Evolutionary conservation across 805 yeast genomes (phyloP), one percentile per base, ranked within the genome.

Genomic region (Saccharomycopsis sp.): DNA sequence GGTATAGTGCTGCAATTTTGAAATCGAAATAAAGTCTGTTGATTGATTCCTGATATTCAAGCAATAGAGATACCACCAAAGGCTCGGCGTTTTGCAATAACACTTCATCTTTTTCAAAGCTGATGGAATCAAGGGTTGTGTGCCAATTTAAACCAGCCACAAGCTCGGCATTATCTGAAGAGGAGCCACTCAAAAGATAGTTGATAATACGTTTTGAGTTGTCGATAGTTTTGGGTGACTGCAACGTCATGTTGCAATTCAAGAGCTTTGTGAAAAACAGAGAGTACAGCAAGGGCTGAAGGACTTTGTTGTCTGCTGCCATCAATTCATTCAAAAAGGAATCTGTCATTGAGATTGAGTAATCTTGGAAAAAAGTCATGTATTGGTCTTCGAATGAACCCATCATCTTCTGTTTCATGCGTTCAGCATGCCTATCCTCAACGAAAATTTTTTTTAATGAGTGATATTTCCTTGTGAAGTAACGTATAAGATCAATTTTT

Each of bases 1-100:
- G 27, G 17, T 43, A 46, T 13, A 46, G 17, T 19, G 35, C 39
- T 8, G 23, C 17, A 7, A 46, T 26, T 21, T 46, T 46, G 16
- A 36, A 26, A 9, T 39, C 27, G 19, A 32, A 36, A 33, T 46
- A 46, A 10, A 22, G n/a, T 4, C 26, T 21, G 21, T 30, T 32
- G 9, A 42, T 16, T 10, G 3, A 7, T 7, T 34, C 22, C 8
- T 29, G 10, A n/a, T 40, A 15, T 16, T 26, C 19, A 8, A 19
- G 9, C 4, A 40, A 21, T 18, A 34, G 23, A 2, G 21, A 9
- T 15, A 13, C 10, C 17, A 27, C 23, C 5, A 15, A 19, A 29
- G 9, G 10, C 10, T 15, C 13, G 30, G 13, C 19, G 5, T 16
- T 34, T 16, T 4, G 4, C 13, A 17, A 22, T 15, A 12, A 16